A percentile compares a stretch with the other conserved stretches of the same genome.
phyloP scores from a whole-genome alignment of 768 basidiomycete species.

The Lenzites betulinus region DNA sequence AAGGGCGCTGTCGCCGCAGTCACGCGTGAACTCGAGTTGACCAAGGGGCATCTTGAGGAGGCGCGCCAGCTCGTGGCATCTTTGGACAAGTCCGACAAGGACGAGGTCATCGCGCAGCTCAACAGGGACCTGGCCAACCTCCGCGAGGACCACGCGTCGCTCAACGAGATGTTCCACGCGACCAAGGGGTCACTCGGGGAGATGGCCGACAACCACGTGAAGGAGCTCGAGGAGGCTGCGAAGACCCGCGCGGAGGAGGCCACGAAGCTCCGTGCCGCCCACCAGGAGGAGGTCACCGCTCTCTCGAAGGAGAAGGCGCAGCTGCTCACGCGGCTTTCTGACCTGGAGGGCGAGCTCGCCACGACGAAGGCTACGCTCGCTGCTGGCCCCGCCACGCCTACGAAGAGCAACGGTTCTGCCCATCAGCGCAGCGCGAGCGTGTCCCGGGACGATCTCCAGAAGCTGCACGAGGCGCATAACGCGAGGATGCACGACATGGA shows the following conservation, averaged over 20 bases:
- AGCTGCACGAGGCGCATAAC: slow-evolving; percentile 83
- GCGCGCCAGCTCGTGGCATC: slow-evolving; percentile 50
- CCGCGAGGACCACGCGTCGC: slow-evolving; percentile 70
- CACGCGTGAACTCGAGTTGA: slow-evolving; percentile 53
- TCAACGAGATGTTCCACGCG: slow-evolving; percentile 64
- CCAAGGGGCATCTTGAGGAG: slow-evolving; percentile 67
- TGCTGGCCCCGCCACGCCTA: slow-evolving; percentile 46
- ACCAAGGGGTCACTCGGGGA: slow-evolving; percentile 73
- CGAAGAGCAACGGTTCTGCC: slow-evolving; percentile 57
- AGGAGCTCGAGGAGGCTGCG: slow-evolving; percentile 77
- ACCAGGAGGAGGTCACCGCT: slow-evolving; percentile 61
- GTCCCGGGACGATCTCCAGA: slow-evolving; percentile 75
- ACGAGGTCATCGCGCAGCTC: slow-evolving; percentile 56
- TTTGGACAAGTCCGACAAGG: slow-evolving; percentile 45
- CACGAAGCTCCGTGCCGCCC: slow-evolving; percentile 55
- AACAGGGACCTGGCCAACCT: slow-evolving; percentile 57
- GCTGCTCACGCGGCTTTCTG: slow-evolving; percentile 62
- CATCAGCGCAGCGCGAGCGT: slow-evolving; percentile 49
- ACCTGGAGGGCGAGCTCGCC: slow-evolving; percentile 76
- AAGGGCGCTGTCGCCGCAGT: slow-evolving; percentile 59
- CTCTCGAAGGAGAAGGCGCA: slow-evolving; percentile 64
- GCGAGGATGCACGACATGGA: slow-evolving; percentile 75
- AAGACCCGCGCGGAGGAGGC: slow-evolving; percentile 70
- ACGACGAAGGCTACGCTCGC: slow-evolving; percentile 59
- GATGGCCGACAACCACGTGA: slow-evolving; percentile 67